phyloP scores from a whole-genome alignment of 768 basidiomycete genomes.

The Suillus americanus region DNA sequence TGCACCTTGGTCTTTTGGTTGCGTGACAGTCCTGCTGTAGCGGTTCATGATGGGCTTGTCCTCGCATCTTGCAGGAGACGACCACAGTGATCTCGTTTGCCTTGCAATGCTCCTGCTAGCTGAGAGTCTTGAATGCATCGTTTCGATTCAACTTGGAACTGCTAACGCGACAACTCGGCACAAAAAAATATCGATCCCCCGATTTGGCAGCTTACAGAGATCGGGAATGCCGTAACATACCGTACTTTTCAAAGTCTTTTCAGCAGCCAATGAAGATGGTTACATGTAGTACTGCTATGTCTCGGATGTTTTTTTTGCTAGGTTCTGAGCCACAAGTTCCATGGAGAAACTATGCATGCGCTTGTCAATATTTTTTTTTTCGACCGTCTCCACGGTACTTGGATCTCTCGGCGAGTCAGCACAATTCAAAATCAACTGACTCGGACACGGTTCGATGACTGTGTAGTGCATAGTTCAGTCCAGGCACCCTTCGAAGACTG shows the following conservation, averaged over 20 bases:
- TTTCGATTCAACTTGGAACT: background rate
- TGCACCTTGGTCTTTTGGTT: slow-evolving; percentile 92
- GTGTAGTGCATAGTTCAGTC: background rate
- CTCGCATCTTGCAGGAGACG: slow-evolving; percentile 37
- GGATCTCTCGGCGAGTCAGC: background rate
- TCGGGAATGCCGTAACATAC: slow-evolving; percentile 3
- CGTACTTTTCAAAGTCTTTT: background rate
- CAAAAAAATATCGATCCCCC: background rate
- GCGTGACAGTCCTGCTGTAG: slow-evolving; percentile 81
- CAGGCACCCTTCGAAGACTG: slow-evolving; percentile 5
- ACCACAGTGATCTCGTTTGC: slow-evolving; percentile 37
- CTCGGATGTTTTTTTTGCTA: slow-evolving; percentile 1
- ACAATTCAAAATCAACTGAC: background rate
- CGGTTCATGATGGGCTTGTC: slow-evolving; percentile 55
- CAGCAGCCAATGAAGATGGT: background rate
- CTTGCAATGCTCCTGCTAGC: slow-evolving; percentile 13
- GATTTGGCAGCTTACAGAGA: slow-evolving; percentile 1
- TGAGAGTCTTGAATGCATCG: slow-evolving; percentile 23
- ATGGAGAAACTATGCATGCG: slow-evolving; percentile 7
- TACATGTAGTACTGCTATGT: background rate
- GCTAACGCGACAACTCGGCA: slow-evolving; percentile 9
- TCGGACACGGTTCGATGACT: background rate
- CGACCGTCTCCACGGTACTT: slow-evolving; percentile 11
- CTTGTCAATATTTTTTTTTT: background rate
- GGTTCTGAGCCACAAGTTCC: background rate